Base-by-base conservation (phyloP, 306 rosid genomes). In the Vigna mungo region DNA sequence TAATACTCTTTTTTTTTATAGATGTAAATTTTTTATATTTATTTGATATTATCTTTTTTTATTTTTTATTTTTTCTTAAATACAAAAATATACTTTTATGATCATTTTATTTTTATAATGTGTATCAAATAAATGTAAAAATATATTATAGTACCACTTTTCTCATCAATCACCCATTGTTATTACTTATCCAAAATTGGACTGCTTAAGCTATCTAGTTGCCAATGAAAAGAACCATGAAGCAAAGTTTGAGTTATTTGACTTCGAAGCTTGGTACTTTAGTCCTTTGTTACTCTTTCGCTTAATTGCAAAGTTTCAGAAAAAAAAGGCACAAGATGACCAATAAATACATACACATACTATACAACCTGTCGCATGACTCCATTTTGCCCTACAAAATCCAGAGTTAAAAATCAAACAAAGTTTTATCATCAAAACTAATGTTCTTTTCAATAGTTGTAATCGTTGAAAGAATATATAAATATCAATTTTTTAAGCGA, bases 281-380 rank as follows among this genome's bases (percentile, higher is more conserved):
- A 37, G 68, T 61, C 69, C 37, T 63, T 63, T 63, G 9, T 63
- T 63, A 3, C n/a, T 37, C 49, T 62, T 63, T 63, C 48, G 16
- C 69, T 37, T 63, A 63, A 63, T 37, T 27, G 4, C 27, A n/a
- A 63, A 62, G 68, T 16, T 36, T 62, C 46, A 32, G 68, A 61
- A 61, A 34, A 34, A 60, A 30, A 5, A 6, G 68, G 21, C 23
- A 30, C 21, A 32, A 34, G 6, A 16, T 9, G 14, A 37, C 36
- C 37, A 17, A 36, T 44, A 43, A 43, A 43, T 43, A 10, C 14
- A 10, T 62, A 34, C 47, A 36, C 48, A n/a, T 12, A n/a, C 12
- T 63, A 30, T 30, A 63, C 14, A 62, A 20, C 32, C 41, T 14
- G 20, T 15, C 17, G 18, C 21, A 47, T 52, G 7, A 53, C 27